Base-by-base conservation (phyloP, 2,329 filamentous ascomycete genomes). In the Xylariaceae sp. region DNA sequence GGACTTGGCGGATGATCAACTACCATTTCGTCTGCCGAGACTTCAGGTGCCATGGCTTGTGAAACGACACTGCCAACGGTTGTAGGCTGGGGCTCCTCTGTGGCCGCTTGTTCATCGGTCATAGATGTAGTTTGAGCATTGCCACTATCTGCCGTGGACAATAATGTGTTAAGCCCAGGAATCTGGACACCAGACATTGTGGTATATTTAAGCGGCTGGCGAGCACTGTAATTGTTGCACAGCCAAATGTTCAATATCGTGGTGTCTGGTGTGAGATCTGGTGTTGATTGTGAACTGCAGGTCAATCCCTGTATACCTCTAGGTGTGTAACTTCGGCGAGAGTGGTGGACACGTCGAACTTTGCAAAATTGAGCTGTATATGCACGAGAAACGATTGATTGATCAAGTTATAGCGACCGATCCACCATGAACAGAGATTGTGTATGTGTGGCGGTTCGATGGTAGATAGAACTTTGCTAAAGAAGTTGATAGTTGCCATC, bases 1-100 rank as follows among this genome's bases (percentile, higher is more conserved):
- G 70, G 70, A 36, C 69, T 72, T 19, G 69, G 65, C 6, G 69
- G 61, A 8, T 60, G 59, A 36, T 71, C 67, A 24, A 61, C 23
- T 11, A 31, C 37, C 58, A 61, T 58, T 17, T 58, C 43, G 12
- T 58, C 54, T 36, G 6, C 48, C 11, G 16, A 1, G 1, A 4
- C 53, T 14, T 49, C 43, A 19, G 47, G 4, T 2, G 23, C 48
- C 21, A 19, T 11, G 14, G 6, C 19, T 41, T 56, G 36, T 39
- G 58, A 16, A 29, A 31, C 45, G 17, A n/a, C 6, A 36, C 16
- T 44, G 37, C 19, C 33, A 29, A 6, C 9, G 9, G 19, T 29
- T 14, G 31, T 40, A 28, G 54, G 31, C 24, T 52, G 37, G 21
- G 47, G 34, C 2, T 49, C 45, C 19, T 33, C 19, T 24, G 31